Evolutionary conservation across 371 early-diverging fungal genomes (phyloP).

Genomic region (Cokeromyces recurvatus): DNA sequence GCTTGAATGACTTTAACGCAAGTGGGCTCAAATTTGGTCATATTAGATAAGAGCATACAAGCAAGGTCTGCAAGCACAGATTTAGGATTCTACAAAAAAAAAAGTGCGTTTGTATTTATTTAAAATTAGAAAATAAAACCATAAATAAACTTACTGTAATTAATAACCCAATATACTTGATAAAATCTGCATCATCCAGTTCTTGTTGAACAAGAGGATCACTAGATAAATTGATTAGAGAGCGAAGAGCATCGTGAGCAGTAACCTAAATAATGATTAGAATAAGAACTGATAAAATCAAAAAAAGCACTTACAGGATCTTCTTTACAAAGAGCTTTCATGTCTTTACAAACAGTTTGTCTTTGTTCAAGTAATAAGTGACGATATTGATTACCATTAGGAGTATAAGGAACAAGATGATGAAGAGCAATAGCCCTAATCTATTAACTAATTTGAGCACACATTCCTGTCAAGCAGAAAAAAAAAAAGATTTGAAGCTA

Average conservation of each 20-base stretch:
- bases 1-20: constrained; percentile 51
- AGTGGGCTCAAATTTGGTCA: constrained; percentile 69
- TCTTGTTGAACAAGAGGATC: constrained; percentile 55
- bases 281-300: not conserved
- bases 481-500: not conserved
- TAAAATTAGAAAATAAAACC: too few relatives aligned
- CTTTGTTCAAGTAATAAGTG: constrained; percentile 58
- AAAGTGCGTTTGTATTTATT: too few relatives aligned
- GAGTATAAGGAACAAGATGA: constrained; percentile 74
- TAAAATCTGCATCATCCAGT: constrained; percentile 63
- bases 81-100: constrained; percentile 21
- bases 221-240: constrained; percentile 80
- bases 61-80: constrained; percentile 70
- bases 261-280: constrained; percentile 46
- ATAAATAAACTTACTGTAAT: constrained; percentile 51
- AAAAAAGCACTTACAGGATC: constrained; percentile 59
- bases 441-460: too few relatives aligned
- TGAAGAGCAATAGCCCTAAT: constrained; percentile 76
- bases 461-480: too few relatives aligned
- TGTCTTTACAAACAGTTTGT: constrained; percentile 54
- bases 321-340: constrained; percentile 67
- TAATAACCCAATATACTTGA: constrained; percentile 62
- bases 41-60: constrained; percentile 91
- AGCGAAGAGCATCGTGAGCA: constrained; percentile 79
- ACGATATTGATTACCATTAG: constrained; percentile 57